phyloP scores from a whole-genome alignment of 2,329 filamentous ascomycete species.

The Apiospora kogelbergensis region DNA sequence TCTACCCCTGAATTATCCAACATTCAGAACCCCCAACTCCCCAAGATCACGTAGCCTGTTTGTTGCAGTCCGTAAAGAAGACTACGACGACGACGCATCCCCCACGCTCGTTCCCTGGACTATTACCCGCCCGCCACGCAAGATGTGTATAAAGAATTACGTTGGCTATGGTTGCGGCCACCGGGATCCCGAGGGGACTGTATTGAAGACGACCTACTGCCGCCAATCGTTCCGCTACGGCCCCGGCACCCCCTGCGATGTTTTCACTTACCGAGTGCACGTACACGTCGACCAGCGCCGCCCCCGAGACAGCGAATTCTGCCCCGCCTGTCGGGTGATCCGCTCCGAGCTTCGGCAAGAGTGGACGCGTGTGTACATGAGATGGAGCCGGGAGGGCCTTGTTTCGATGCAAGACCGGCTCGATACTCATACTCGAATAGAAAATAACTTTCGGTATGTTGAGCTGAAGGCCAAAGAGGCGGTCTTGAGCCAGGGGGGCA shows the following conservation, averaged over 20 bases:
- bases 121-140: background rate
- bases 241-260: background rate
- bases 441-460: background rate
- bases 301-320: background rate
- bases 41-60: no score
- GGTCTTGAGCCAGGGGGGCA: background rate
- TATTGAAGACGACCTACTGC: background rate
- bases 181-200: background rate
- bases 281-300: background rate
- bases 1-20: background rate
- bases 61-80: no score
- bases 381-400: background rate
- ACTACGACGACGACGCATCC: background rate
- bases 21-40: no score
- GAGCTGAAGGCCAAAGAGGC: background rate
- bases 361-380: background rate
- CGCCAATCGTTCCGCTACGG: background rate
- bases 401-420: background rate
- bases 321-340: background rate
- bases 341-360: background rate
- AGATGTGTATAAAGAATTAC: background rate
- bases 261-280: background rate
- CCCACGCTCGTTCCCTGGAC: background rate
- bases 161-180: background rate
- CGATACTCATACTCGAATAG: background rate